Evolutionary conservation across 2,329 filamentous ascomycete species (phyloP), one percentile per base, ranked within the genome.

Genomic region (Coleophoma eucalyptorum): DNA sequence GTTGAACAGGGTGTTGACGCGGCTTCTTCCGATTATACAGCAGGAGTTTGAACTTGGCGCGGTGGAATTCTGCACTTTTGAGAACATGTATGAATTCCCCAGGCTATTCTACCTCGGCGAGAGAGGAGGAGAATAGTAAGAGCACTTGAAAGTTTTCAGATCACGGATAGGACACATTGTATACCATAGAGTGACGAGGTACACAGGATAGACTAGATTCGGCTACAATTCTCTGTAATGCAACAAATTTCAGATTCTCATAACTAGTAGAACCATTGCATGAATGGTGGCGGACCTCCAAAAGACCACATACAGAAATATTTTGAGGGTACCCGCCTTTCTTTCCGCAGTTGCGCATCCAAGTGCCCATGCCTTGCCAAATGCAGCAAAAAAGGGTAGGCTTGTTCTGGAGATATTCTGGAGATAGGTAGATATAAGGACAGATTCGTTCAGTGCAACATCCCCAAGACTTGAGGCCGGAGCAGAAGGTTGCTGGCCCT

Each of bases 41-140:
- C 43, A 43, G 20, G 53, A 59, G 46, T 57, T 61, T 50, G 59
- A 59, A 10, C 55, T 62, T 21, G 57, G 57, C 2, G 43, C 52
- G 11, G 49, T 57, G 18, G 58, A 62, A 43, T 61, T 62, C 46
- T 56, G 55, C 49, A 58, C 55, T 15, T 62, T 59, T 51, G 57
- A 61, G 16, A 57, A 50, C 38, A 63, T 63, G 59, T 48, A 50
- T 49, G 50, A 20, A 2, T 60, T 58, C 37, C 41, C 43, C 15
- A 50, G 57, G 33, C 31, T 58, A 12, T 59, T 61, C 44, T 61
- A 51, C 44, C 54, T 61, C 2, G 53, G 49, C 16, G 51, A 55
- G 40, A 49, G 51, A 55, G 40, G 42, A 16, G 44, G 21, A 65
- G 65, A 66, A n/a, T n/a, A 40, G 6, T n/a, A 15, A 16, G 37